Base-by-base conservation (phyloP, 1,284 basidiomycete genomes). In the Inonotus obliquus region DNA sequence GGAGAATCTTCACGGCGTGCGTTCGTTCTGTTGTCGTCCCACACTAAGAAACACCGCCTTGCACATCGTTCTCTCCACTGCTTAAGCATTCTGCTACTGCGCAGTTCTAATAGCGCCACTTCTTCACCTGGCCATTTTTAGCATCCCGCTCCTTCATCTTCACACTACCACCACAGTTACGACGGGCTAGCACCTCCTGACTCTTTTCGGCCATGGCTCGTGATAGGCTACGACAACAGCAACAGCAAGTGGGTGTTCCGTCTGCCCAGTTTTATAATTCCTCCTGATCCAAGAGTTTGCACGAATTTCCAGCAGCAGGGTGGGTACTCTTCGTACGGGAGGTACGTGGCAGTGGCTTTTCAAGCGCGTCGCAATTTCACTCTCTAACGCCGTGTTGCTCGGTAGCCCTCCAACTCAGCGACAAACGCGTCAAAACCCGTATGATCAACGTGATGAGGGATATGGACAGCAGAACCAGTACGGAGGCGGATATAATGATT, bases 211-310 rank as follows among this genome's bases (percentile, higher is more conserved):
- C 65, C 68, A 92, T 92, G 87, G 85, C 87, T 65, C 83, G 86
- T 81, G 89, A 92, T 77, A 86, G 90, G 81, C 81, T 92, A 67
- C 88, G 90, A 70, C 32, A 14, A 9, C 13, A 9, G 7, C 89
- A 88, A 65, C 83, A 91, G 83, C 85, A 89, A 76, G 91, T 91
- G 66, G 67, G 79, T 74, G 54, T 59, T 59, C 52, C 19, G 49
- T 23, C 14, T 56, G 29, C 7, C 41, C 52, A 49, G 48, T 13
- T 25, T 38, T 44, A 44, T 23, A 14, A 19, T 2, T 13, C 7
- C 48, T 7, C 41, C 29, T 59, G n/a, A 52, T n/a, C 32, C 59
- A 48, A 38, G 21, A 37, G 27, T n/a, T 37, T 9, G 32, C 19
- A 39, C 13, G 11, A 35, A 19, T 13, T 47, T 2, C 3, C 48